These are phyloP conservation scores for Hymenoscyphus salicellus DNA, from an alignment of 2,329 filamentous ascomycete genomes.

Conservation along the genomic window DNA sequence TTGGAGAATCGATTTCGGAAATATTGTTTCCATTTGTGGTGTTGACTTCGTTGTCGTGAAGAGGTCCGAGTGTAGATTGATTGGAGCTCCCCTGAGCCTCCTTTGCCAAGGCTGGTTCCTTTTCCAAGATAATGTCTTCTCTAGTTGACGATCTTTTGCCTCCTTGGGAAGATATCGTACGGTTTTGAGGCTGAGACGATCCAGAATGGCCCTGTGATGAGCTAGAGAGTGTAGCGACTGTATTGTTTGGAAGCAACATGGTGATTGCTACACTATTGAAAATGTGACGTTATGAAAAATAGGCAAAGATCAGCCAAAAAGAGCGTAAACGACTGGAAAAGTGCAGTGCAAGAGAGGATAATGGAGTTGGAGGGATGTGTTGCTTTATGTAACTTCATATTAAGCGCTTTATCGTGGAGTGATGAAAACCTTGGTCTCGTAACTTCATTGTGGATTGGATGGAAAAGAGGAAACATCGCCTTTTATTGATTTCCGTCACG, in stretches of 20 bases:
- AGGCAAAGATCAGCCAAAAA: not conserved
- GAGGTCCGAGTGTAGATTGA: not conserved
- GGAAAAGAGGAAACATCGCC: too few species aligned
- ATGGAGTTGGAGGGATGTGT: not conserved
- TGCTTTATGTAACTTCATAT: not conserved
- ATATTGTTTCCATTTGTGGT: slow-evolving; percentile 16
- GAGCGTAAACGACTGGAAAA: not conserved
- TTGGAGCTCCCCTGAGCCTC: too few species aligned
- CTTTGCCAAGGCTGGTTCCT: not conserved
- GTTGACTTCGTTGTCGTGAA: not conserved
- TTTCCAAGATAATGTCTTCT: not conserved
- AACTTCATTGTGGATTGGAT: too few species aligned
- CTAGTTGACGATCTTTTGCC: not conserved
- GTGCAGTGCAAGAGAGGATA: not conserved
- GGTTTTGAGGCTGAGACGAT: not conserved
- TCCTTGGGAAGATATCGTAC: not conserved
- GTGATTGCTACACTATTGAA: not conserved
- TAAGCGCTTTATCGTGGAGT: not conserved
- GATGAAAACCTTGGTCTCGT: not conserved
- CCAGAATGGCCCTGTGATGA: not conserved
- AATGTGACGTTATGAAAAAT: not conserved
- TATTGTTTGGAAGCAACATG: not conserved
- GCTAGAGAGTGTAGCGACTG: not conserved
- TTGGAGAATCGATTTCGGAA: slow-evolving; percentile 9
- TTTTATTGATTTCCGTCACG: not conserved